Conservation (phyloP, 2,329 filamentous ascomycete genomes). For the Drechslera avenae region DNA sequence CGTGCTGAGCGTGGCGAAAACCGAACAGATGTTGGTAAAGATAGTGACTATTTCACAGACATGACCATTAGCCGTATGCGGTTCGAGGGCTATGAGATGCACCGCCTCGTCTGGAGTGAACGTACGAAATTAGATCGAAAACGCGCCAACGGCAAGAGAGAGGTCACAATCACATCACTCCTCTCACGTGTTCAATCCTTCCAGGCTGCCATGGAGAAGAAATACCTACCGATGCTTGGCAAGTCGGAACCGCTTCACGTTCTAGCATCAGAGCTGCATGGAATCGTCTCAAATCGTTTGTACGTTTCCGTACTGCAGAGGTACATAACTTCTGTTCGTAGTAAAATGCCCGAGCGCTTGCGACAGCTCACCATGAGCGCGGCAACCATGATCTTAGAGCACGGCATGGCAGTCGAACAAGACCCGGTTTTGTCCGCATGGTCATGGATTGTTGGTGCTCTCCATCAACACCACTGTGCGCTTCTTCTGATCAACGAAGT, state of each 20-base stretch:
- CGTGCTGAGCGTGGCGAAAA: conserved; percentile 29
- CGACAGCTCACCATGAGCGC: conserved; percentile 68
- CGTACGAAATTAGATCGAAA: conserved; percentile 65
- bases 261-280: conserved; percentile 67
- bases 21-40: conserved; percentile 50
- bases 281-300: conserved; percentile 66
- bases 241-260: conserved; percentile 66
- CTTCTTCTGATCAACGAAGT: conserved; percentile 72
- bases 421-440: conserved; percentile 61
- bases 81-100: conserved; percentile 75
- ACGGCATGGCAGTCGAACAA: conserved; percentile 60
- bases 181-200: conserved; percentile 73
- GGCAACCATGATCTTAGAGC: conserved; percentile 61
- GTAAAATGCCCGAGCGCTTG: conserved; percentile 65
- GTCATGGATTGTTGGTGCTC: conserved; percentile 73
- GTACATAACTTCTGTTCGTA: conserved; percentile 60
- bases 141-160: conserved; percentile 26
- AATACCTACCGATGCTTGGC: conserved; percentile 68
- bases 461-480: conserved; percentile 74
- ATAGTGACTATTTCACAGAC: conserved; percentile 66
- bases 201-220: conserved; percentile 65
- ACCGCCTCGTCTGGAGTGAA: conserved; percentile 72
- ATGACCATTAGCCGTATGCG: conserved; percentile 71
- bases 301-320: conserved; percentile 72
- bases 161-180: conserved; percentile 60